phyloP scores from a whole-genome alignment of 2,329 filamentous ascomycete species.

The Trichoderma sp. region DNA sequence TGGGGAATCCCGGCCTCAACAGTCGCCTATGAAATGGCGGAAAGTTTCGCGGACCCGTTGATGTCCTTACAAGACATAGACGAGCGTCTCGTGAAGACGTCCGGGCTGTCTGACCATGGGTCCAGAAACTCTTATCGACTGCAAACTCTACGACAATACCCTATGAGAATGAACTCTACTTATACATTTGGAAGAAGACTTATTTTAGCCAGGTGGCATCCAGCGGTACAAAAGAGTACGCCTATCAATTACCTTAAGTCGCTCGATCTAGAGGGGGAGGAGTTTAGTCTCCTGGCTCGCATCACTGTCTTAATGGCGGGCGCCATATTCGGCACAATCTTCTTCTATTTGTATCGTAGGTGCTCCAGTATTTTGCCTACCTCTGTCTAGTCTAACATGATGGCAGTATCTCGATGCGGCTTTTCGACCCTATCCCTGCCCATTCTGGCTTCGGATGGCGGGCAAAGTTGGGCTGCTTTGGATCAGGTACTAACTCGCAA shows the following conservation, averaged over 20 bases:
- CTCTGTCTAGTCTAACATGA: not conserved
- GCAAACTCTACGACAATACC: not conserved
- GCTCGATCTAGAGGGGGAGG: not conserved
- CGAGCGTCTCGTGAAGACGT: not conserved
- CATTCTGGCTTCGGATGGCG: not conserved
- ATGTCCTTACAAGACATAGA: not conserved
- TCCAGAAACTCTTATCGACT: not conserved
- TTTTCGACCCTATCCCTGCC: not conserved
- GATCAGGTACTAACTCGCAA: not conserved
- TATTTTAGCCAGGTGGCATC: not conserved
- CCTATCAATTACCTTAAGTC: not conserved
- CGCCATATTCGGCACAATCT: not conserved
- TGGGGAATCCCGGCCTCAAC: not conserved
- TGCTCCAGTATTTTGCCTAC: not conserved
- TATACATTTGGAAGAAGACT: not conserved
- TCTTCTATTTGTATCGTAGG: not conserved
- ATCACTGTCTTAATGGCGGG: not conserved
- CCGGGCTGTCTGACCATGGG: not conserved
- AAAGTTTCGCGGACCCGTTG: not conserved
- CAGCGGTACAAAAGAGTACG: fast-evolving
- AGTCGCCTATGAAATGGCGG: not conserved
- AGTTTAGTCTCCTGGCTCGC: no score
- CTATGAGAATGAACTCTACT: fast-evolving
- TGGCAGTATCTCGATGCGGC: not conserved
- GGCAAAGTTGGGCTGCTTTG: not conserved